A percentile compares a stretch with the other conserved stretches of the same genome.
Conservation (phyloP, 1,284 basidiomycete genomes). For the Inonotus hispidus region DNA sequence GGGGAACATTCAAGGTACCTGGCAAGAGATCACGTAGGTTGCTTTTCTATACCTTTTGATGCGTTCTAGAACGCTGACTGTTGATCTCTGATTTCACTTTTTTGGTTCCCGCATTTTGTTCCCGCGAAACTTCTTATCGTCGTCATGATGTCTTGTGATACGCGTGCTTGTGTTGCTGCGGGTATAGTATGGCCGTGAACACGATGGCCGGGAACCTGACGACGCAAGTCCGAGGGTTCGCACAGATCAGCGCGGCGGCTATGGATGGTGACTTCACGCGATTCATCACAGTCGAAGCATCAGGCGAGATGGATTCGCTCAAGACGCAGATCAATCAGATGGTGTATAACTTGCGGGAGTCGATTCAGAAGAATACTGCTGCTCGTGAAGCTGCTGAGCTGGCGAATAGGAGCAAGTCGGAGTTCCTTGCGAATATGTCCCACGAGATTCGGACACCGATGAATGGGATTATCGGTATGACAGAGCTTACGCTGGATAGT, state of each 20-base stretch:
- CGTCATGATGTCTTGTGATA: background rate
- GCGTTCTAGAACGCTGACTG: slow-evolving; percentile 2
- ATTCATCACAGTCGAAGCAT: slow-evolving; percentile 98
- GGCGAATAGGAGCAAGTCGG: slow-evolving; percentile 94
- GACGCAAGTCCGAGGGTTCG: slow-evolving; percentile 98
- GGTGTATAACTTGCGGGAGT: slow-evolving; percentile 97
- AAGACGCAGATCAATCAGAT: slow-evolving; percentile 99
- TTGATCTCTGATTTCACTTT: background rate
- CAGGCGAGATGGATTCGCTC: slow-evolving; percentile 98
- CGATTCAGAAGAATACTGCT: slow-evolving; percentile 98
- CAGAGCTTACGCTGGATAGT: slow-evolving; percentile 93
- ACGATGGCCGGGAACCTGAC: slow-evolving; percentile 97
- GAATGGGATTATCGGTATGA: slow-evolving; percentile 99
- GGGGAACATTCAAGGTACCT: slow-evolving; percentile 94
- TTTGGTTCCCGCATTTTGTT: background rate
- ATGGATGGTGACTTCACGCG: slow-evolving; percentile 99
- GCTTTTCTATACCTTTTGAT: slow-evolving; percentile 20
- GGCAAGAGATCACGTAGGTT: slow-evolving; percentile 97
- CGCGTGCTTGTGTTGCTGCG: background rate
- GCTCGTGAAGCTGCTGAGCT: slow-evolving; percentile 97
- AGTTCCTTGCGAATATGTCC: slow-evolving; percentile 98
- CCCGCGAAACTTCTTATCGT: background rate
- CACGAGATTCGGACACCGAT: slow-evolving; percentile 97
- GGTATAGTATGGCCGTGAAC: slow-evolving; percentile 75
- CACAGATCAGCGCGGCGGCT: slow-evolving; percentile 97